phyloP scores from a whole-genome alignment of 2,329 filamentous ascomycete species.

The Coleophoma cylindrospora region DNA sequence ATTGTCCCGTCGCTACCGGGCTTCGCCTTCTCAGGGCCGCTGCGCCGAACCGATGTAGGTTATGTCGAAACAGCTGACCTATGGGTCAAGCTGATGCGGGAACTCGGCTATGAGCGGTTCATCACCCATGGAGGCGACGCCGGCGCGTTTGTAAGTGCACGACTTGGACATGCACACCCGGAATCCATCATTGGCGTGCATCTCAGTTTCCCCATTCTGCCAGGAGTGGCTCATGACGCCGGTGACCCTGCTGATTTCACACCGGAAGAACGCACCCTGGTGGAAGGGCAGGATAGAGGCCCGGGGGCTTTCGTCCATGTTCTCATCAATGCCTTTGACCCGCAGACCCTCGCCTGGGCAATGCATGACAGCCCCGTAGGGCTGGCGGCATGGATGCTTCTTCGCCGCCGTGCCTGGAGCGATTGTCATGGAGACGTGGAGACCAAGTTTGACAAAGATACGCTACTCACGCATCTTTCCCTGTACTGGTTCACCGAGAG shows the following conservation, averaged over 20 bases:
- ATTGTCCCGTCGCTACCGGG: constrained; percentile 11
- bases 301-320: constrained; percentile 7
- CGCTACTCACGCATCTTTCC: constrained; percentile 7
- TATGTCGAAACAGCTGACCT: constrained; percentile 5
- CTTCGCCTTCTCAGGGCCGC: constrained; percentile 8
- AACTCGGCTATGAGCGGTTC: constrained; percentile 8
- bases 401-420: constrained; percentile 7
- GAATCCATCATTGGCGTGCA: constrained; percentile 7
- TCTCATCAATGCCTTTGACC: constrained; percentile 9
- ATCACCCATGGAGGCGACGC: constrained; percentile 9
- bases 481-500: constrained; percentile 4
- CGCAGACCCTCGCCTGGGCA: constrained; percentile 15
- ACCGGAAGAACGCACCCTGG: constrained; percentile 5
- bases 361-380: constrained; percentile 18
- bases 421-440: constrained; percentile 8
- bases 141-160: constrained; percentile 6
- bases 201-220: constrained; percentile 8
- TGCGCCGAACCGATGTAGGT: constrained; percentile 1
- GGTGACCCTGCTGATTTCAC: constrained; percentile 6
- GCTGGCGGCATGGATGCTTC: constrained; percentile 14
- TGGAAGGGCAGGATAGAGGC: constrained; percentile 6
- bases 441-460: constrained; percentile 7
- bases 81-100: constrained; percentile 7
- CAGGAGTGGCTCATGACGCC: constrained; percentile 6
- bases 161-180: constrained; percentile 3